Conservation (phyloP, 129 eudicot species). For the Saposhnikovia divaricata region DNA sequence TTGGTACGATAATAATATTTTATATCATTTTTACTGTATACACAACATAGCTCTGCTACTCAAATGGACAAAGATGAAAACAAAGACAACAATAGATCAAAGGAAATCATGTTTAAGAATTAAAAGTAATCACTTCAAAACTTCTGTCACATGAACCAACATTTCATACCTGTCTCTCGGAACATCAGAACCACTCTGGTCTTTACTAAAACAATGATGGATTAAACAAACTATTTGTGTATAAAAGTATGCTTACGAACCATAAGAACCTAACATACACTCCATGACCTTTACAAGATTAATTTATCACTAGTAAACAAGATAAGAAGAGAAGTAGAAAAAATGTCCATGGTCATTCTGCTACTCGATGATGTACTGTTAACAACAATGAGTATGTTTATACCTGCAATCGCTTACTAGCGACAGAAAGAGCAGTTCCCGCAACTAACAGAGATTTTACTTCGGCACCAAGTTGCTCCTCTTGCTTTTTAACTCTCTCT, state of each 20-base stretch:
- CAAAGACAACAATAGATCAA: not conserved
- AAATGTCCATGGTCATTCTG: not conserved
- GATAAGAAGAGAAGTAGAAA: not conserved
- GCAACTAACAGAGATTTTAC: slow-evolving; percentile 76
- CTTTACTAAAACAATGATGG: not conserved
- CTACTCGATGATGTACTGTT: not conserved
- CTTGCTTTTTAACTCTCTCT: slow-evolving; percentile 67
- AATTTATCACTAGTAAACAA: not conserved
- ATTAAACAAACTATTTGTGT: not conserved
- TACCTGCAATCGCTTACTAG: slow-evolving; percentile 77
- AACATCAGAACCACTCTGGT: not conserved
- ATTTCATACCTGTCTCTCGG: not conserved
- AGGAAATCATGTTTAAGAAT: not conserved
- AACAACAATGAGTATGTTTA: not conserved
- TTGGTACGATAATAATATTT: too few relatives aligned
- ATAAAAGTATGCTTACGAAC: not conserved
- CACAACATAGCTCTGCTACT: not conserved
- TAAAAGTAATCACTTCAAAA: not conserved
- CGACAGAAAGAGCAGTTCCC: slow-evolving; percentile 76
- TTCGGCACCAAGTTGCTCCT: slow-evolving; percentile 67
- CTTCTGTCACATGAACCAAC: too few relatives aligned
- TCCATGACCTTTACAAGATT: not conserved
- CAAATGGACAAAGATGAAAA: not conserved
- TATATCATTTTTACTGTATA: not conserved
- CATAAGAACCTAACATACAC: not conserved